Base-by-base conservation (phyloP, 306 rosid species). In the Geum urbanum region DNA sequence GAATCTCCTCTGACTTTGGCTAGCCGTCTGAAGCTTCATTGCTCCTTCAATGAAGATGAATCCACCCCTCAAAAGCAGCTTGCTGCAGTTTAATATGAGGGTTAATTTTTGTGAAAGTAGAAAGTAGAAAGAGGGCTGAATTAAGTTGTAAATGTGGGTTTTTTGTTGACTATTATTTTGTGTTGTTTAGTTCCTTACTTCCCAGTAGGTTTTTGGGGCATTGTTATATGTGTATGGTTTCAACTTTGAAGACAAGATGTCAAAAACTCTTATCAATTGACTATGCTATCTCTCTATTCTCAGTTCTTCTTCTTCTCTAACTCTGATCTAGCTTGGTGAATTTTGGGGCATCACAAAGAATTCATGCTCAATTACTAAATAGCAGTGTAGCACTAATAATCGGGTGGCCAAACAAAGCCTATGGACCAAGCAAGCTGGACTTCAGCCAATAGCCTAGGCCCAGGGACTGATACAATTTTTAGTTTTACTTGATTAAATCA, bases 1-100 rank as follows among this genome's bases (percentile, higher is more conserved):
- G 82, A 86, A 24, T 83, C 82, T 65, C 81, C 96, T 62, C 44
- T 79, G 61, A 79, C 70, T 63, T 52, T 77, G 72, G 84, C 81
- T 45, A 83, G 66, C 39, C 79, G 89, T 22, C 56, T 78, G 41
- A 87, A 77, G 75, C 74, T 70, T 6, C 87, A 79, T 67, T 74
- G 79, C 62, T 81, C 91, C 77, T 84, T 78, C 79, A 84, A 77
- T 64, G 89, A 90, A 72, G 96, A 90, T 43, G 94, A 87, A 76
- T 64, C 94, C 53, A 63, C 88, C 40, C 88, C 82, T 78, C 86
- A 87, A 75, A 81, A 84, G 37, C 89, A 84, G 74, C 77, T 90
- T 76, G 87, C 94, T 67, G 86, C 91, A 55, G 88, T 82, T 70
- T 90, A 81, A 32, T 32, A 32, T 32, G 4, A 76, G 24, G 67